Percentiles rank a stretch among this genome's conserved stretches.
Evolutionary conservation across 2,329 filamentous ascomycete genomes (phyloP).

Genomic region (Escovopsis sp.): DNA sequence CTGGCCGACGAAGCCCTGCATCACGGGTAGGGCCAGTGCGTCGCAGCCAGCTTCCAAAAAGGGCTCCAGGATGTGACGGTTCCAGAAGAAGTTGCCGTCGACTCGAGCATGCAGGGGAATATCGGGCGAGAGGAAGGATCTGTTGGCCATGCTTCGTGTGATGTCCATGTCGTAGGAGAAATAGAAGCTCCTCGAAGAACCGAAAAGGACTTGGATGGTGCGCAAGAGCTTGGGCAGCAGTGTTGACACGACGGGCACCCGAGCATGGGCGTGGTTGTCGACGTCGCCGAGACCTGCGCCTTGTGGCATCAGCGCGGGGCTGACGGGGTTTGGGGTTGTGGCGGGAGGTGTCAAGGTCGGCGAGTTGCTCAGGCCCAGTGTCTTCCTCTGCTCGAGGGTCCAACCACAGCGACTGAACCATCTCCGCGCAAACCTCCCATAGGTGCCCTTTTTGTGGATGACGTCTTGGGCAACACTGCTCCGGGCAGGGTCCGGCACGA

Average conservation of each 20-base stretch:
- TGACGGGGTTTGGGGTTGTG: slow-evolving; percentile 6
- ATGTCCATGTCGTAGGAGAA: slow-evolving; percentile 93
- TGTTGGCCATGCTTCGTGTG: slow-evolving; percentile 46
- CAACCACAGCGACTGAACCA: slow-evolving; percentile 86
- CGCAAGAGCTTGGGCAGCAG: slow-evolving; percentile 73
- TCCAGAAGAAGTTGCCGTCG: slow-evolving; percentile 84
- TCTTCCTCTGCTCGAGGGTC: slow-evolving; percentile 55
- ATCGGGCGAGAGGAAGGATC: slow-evolving; percentile 10
- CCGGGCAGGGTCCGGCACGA: slow-evolving; percentile 18
- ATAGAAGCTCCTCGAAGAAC: slow-evolving; percentile 72
- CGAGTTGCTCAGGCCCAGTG: slow-evolving; percentile 49
- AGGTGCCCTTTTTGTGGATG: slow-evolving; percentile 65
- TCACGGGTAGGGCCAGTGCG: slow-evolving; percentile 59
- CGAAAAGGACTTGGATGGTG: slow-evolving; percentile 73
- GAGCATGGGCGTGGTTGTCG: slow-evolving; percentile 5
- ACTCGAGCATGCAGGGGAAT: slow-evolving; percentile 54
- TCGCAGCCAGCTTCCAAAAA: slow-evolving; percentile 64
- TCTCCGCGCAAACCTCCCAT: slow-evolving; percentile 74
- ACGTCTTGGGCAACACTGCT: slow-evolving; percentile 78
- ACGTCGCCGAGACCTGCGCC: slow-evolving; percentile 27
- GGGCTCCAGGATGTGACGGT: slow-evolving; percentile 55
- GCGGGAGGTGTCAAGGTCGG: slow-evolving; percentile 8
- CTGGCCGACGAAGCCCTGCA: slow-evolving; percentile 93
- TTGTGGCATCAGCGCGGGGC: slow-evolving; percentile 10
- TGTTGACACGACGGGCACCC: slow-evolving; percentile 18